Evolutionary conservation across 192 early-diverging fungal genomes (phyloP), one percentile per base, ranked within the genome.

Genomic region (Phycomyces nitens): DNA sequence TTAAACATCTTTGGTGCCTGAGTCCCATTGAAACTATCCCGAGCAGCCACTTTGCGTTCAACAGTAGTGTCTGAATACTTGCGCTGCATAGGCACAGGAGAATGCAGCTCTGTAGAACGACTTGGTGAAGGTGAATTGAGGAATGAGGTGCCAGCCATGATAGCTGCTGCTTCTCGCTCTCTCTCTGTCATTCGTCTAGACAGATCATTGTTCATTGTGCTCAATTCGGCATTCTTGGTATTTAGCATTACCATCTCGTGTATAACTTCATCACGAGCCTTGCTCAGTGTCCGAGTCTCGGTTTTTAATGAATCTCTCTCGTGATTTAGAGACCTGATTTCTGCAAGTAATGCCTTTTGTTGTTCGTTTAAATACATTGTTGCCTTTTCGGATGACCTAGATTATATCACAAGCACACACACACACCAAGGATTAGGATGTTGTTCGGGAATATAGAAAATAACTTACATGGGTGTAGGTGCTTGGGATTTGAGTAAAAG

Each of bases 141-240:
- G 42, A 74, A 74, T 0, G 72, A 76, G 1, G 74, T 76, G 8
- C 69, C 69, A 0, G 74, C 74, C 64, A 76, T 70, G 11, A 76
- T 57, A 9, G 74, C 74, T 22, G 65, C 69, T 9, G 74, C 69
- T 42, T 76, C 74, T 42, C 74, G 40, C 42, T 72, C 71, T 23
- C 72, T 62, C 34, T 74, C 74, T 5, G 57, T 76, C 26, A 65
- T 60, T 50, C 74, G 63, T 51, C 72, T 60, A 34, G 75, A 77
- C 56, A 85, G 67, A 20, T 80, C 81, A 63, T 83, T 85, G 59
- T 85, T 85, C 60, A 85, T 80, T 12, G 64, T 70, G 5, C 77
- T 74, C 5, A 85, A 57, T 53, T 85, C 83, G 11, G 81, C 73
- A 39, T 79, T 85, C 40, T 80, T 77, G 34, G 75, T 73, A 44